phyloP scores from a whole-genome alignment of 257 asterid genomes.

The Lycium ferocissimum region DNA sequence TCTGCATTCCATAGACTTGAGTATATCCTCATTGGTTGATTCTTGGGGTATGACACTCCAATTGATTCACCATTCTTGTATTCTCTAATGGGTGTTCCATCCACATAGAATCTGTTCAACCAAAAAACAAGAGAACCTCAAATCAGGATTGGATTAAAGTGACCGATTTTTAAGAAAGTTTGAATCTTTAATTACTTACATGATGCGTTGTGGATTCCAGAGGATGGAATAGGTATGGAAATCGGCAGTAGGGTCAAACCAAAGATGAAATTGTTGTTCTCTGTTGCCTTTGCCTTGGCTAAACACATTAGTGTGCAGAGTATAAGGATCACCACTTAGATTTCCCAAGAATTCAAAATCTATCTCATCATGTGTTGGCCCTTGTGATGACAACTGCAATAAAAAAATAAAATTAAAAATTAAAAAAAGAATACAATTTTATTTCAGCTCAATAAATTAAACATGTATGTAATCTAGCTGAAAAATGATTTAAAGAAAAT shows the following conservation, averaged over 20 bases:
- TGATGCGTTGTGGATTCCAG: constrained; percentile 11
- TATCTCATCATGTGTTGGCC: constrained; percentile 9
- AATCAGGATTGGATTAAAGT: background rate
- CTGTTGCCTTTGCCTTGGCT: constrained; percentile 11
- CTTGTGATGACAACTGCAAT: constrained; percentile 18
- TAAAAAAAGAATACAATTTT: background rate
- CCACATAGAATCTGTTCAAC: background rate
- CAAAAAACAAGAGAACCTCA: background rate
- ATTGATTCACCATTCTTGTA: background rate
- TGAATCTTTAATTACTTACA: background rate
- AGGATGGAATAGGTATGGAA: background rate
- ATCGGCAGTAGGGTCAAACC: constrained; percentile 13
- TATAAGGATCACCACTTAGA: constrained; percentile 9
- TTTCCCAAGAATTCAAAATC: constrained; percentile 21
- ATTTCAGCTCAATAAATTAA: background rate
- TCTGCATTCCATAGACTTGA: background rate
- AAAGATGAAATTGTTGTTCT: background rate
- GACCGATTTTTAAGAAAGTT: background rate
- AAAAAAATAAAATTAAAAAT: too few species aligned
- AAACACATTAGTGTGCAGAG: background rate
- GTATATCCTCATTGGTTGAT: background rate
- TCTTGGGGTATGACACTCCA: background rate
- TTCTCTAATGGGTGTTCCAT: constrained; percentile 1
- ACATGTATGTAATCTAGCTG: too few species aligned
- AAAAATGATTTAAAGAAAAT: background rate